These are phyloP conservation scores for Scedosporium aurantiacum DNA, from an alignment of 2,329 filamentous ascomycete species.

Conservation along the genomic window DNA sequence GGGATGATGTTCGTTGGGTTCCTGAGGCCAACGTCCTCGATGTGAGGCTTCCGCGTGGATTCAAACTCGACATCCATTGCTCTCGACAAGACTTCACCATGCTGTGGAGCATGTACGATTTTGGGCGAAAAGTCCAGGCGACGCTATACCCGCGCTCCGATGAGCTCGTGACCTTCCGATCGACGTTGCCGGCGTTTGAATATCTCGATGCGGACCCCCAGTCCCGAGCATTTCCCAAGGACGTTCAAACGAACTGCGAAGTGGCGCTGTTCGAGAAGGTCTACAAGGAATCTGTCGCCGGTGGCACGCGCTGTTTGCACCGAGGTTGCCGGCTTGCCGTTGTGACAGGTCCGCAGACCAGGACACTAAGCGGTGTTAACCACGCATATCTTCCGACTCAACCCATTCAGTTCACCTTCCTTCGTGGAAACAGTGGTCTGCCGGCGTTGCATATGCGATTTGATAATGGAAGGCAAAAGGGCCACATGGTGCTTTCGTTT, in stretches of 20 bases:
- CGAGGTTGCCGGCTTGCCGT: constrained; percentile 70
- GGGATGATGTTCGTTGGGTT: constrained; percentile 76
- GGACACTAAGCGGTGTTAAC: constrained; percentile 65
- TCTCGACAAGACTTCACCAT: constrained; percentile 66
- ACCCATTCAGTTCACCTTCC: constrained; percentile 68
- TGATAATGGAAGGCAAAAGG: constrained; percentile 52
- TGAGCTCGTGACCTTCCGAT: constrained; percentile 59
- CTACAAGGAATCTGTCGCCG: constrained; percentile 57
- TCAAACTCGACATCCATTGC: constrained; percentile 60
- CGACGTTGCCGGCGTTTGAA: constrained; percentile 62
- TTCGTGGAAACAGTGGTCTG: constrained; percentile 58
- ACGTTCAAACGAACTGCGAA: constrained; percentile 60
- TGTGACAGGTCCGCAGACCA: constrained; percentile 65
- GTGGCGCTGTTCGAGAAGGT: constrained; percentile 65
- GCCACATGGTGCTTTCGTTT: constrained; percentile 70
- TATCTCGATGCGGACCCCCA: constrained; percentile 67
- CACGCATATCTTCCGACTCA: constrained; percentile 54
- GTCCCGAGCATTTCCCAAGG: constrained; percentile 62
- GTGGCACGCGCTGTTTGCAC: constrained; percentile 61
- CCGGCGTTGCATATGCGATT: constrained; percentile 63
- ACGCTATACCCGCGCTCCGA: constrained; percentile 58
- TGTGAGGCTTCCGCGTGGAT: constrained; percentile 63
- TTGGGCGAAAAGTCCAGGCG: constrained; percentile 64
- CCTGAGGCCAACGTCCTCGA: constrained; percentile 54
- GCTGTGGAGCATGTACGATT: constrained; percentile 76